These are phyloP conservation scores for Agapanthus africanus DNA, from an alignment of 106 monocot species.

Conservation along the genomic window DNA sequence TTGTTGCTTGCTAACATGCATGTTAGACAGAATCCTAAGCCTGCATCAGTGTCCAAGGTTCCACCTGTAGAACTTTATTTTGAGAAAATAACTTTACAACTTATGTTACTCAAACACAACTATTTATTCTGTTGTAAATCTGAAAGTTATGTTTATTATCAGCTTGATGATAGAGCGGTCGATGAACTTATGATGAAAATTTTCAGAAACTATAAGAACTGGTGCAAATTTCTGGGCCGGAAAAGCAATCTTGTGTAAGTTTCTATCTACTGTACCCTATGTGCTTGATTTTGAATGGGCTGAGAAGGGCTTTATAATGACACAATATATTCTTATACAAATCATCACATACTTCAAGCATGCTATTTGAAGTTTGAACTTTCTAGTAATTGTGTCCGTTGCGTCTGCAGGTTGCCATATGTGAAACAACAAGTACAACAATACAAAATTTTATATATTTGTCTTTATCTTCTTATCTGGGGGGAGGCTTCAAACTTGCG, in stretches of 20 bases:
- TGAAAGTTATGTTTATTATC: slow-evolving; percentile 2
- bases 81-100: no score
- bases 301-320: neutral
- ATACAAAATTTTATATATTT: slow-evolving; percentile 65
- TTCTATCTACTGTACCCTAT: neutral
- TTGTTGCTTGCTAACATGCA: slow-evolving; percentile 73
- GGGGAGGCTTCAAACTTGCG: slow-evolving; percentile 82
- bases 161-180: slow-evolving; percentile 81
- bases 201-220: slow-evolving; percentile 59
- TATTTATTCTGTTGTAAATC: slow-evolving; percentile 8
- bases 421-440: slow-evolving; percentile 74
- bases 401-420: slow-evolving; percentile 52
- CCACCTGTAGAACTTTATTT: no score
- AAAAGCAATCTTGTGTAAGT: slow-evolving; percentile 58
- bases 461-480: slow-evolving; percentile 88
- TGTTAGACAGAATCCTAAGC: slow-evolving; percentile 51
- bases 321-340: neutral
- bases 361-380: neutral
- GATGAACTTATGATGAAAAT: slow-evolving; percentile 55
- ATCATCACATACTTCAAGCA: no score
- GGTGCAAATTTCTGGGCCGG: slow-evolving; percentile 72
- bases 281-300: slow-evolving; percentile 1
- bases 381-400: neutral
- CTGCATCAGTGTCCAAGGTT: slow-evolving; percentile 47
- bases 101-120: neutral